These are phyloP conservation scores for Biscogniauxia sp. DNA, from an alignment of 2,329 filamentous ascomycete genomes.

Conservation along the genomic window DNA sequence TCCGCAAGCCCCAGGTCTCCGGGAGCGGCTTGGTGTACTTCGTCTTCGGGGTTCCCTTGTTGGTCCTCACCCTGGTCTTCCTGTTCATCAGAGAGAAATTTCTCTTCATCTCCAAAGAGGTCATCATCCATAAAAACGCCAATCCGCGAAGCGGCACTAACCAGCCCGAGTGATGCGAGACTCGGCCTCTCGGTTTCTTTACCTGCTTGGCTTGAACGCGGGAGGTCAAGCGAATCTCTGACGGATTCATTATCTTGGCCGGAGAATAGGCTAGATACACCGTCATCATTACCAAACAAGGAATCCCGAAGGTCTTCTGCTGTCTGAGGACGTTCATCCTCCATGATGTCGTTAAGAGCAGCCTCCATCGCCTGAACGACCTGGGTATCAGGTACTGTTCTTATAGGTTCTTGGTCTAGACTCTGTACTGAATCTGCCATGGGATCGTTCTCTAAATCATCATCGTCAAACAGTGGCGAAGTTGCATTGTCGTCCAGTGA, in stretches of 20 bases:
- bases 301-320: constrained; percentile 65
- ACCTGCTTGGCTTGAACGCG: constrained; percentile 28
- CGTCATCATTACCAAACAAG: constrained; percentile 59
- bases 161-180: constrained; percentile 84
- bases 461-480: constrained; percentile 73
- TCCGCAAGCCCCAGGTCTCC: constrained; percentile 92
- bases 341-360: constrained; percentile 89
- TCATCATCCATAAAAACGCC: constrained; percentile 94
- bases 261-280: constrained; percentile 49
- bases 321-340: constrained; percentile 65
- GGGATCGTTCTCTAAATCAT: constrained; percentile 70
- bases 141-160: constrained; percentile 81
- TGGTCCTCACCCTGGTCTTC: constrained; percentile 64
- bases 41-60: constrained; percentile 65
- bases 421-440: constrained; percentile 73
- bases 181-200: constrained; percentile 71
- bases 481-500: constrained; percentile 68
- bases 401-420: constrained; percentile 68
- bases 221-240: constrained; percentile 36
- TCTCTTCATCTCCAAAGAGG: constrained; percentile 85
- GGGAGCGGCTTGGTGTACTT: constrained; percentile 90
- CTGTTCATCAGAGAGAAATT: constrained; percentile 80
- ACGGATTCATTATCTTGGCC: constrained; percentile 57
- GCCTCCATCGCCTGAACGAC: constrained; percentile 92
- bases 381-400: constrained; percentile 65